phyloP scores from a whole-genome alignment of 805 yeast species.

The Candida incommunis region DNA sequence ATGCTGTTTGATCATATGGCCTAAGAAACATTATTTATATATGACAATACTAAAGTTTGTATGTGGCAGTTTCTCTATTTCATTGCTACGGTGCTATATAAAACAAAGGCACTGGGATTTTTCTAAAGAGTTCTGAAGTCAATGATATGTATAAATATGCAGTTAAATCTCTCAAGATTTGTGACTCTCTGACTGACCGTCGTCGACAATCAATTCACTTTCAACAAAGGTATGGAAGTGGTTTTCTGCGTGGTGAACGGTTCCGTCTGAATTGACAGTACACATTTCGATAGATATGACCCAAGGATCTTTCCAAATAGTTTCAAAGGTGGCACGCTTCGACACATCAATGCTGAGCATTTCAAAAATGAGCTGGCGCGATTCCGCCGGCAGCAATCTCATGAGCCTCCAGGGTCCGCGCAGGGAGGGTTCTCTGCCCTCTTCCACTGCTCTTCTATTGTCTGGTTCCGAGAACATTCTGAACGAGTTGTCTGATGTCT shows the following conservation, averaged over 20 bases:
- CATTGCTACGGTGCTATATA: not conserved
- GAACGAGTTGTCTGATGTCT: slow-evolving; percentile 57
- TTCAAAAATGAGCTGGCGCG: slow-evolving; percentile 43
- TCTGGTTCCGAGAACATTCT: slow-evolving; percentile 34
- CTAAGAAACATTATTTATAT: slow-evolving; percentile 1
- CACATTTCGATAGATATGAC: slow-evolving; percentile 44
- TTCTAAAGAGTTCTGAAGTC: too few relatives aligned
- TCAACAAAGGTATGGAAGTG: slow-evolving; percentile 24
- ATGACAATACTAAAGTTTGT: not conserved
- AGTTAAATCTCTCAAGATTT: too few relatives aligned
- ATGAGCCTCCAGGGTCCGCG: slow-evolving; percentile 63
- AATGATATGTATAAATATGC: too few relatives aligned
- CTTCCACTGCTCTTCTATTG: slow-evolving; percentile 13
- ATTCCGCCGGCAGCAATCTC: slow-evolving; percentile 52
- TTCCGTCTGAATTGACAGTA: slow-evolving; percentile 15
- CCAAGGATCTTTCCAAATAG: slow-evolving; percentile 46
- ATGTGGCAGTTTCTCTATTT: not conserved
- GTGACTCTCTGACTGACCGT: slow-evolving; percentile 6
- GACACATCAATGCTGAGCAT: slow-evolving; percentile 54
- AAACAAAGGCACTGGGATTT: too few relatives aligned
- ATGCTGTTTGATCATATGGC: slow-evolving; percentile 67
- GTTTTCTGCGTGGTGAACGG: slow-evolving; percentile 11
- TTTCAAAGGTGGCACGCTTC: slow-evolving; percentile 44
- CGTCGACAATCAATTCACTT: slow-evolving; percentile 18
- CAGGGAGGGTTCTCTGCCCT: slow-evolving; percentile 18